phyloP scores from a whole-genome alignment of 805 yeast genomes.

The Yarrowia hollandica region DNA sequence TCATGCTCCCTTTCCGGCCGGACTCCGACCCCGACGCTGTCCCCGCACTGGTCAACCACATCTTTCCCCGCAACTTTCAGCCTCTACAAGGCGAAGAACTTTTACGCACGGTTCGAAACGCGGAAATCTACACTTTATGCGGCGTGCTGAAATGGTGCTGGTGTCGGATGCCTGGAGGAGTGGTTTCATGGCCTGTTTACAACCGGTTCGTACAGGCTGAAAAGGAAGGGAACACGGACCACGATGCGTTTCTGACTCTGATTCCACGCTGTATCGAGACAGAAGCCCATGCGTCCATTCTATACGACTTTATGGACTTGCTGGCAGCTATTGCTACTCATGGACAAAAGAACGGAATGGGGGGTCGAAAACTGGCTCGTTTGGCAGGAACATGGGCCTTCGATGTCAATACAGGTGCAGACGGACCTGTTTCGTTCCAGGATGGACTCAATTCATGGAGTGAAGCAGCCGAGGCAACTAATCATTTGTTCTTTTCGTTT shows the following conservation, averaged over 20 bases:
- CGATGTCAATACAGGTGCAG: conserved; percentile 41
- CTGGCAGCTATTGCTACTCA: conserved; percentile 75
- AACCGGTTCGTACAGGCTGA: conserved; percentile 52
- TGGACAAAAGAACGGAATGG: conserved; percentile 72
- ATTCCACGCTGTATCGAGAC: conserved; percentile 84
- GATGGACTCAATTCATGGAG: conserved; percentile 78
- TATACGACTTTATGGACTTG: conserved; percentile 81
- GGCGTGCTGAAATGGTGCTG: conserved; percentile 79
- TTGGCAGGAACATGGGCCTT: conserved; percentile 92
- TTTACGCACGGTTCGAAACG: conserved; percentile 48
- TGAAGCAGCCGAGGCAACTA: conserved; percentile 80
- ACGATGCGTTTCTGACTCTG: conserved; percentile 70
- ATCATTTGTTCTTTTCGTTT: conserved; percentile 75
- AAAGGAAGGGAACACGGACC: conserved; percentile 57
- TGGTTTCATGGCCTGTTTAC: conserved; percentile 86
- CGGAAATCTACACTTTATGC: conserved; percentile 66
- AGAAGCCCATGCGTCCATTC: conserved; percentile 86
- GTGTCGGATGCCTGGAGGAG: conserved; percentile 75
- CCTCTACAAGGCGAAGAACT: conserved; percentile 49
- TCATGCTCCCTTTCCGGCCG: conserved; percentile 77
- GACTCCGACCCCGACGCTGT: conserved; percentile 56
- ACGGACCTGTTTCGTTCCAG: conserved; percentile 50
- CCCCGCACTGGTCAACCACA: conserved; percentile 53
- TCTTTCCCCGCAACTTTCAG: conserved; percentile 60
- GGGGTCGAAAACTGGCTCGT: conserved; percentile 76